Evolutionary conservation across 257 asterid genomes (phyloP).

Genomic region (Solanum rostratum): DNA sequence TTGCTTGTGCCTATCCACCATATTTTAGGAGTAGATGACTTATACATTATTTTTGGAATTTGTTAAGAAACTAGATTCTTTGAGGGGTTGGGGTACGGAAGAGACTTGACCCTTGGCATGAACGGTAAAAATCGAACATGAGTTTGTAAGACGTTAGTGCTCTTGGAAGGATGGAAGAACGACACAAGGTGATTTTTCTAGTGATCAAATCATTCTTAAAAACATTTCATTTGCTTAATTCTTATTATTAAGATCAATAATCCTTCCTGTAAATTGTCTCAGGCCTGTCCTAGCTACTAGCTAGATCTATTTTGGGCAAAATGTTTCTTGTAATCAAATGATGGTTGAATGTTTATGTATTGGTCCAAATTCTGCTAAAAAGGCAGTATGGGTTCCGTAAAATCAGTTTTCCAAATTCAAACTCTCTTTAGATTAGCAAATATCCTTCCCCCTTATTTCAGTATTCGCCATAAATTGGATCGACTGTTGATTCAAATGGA

Average conservation of each 20-base stretch:
- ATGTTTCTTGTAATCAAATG: background rate
- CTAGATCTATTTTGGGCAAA: background rate
- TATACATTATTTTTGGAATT: background rate
- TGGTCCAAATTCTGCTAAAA: background rate
- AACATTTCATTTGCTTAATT: background rate
- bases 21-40: background rate
- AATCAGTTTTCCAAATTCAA: background rate
- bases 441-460: background rate
- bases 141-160: background rate
- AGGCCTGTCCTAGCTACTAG: background rate
- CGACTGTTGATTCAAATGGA: no score
- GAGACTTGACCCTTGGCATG: background rate
- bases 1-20: background rate
- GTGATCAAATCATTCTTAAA: background rate
- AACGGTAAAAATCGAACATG: background rate
- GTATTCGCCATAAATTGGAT: no score
- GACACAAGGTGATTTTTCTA: background rate
- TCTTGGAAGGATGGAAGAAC: background rate
- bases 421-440: background rate
- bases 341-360: background rate
- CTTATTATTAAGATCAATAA: background rate
- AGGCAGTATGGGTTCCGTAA: background rate
- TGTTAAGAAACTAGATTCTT: background rate
- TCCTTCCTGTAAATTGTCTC: background rate
- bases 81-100: background rate